phyloP scores from a whole-genome alignment of 2,329 filamentous ascomycete genomes.

The Mycosphaerella arachidis region DNA sequence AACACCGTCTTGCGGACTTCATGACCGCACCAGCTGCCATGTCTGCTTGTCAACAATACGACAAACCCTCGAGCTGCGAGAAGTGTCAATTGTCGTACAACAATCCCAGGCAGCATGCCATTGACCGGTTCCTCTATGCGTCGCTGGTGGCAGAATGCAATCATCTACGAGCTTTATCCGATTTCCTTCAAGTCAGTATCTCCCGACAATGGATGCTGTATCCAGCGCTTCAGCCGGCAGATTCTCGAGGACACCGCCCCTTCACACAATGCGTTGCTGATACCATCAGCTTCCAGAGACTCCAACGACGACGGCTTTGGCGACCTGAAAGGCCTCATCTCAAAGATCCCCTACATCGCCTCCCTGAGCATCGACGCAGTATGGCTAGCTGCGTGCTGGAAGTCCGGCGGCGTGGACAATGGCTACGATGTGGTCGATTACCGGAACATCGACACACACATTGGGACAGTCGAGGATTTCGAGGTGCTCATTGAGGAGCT shows the following conservation, averaged over 20 bases:
- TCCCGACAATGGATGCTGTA: too few species aligned
- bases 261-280: not conserved
- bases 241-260: not conserved
- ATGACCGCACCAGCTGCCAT: too few species aligned
- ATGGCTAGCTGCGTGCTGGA: constrained; percentile 60
- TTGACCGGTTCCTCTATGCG: not conserved
- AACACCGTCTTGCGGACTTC: too few species aligned
- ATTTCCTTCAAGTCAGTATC: constrained; percentile 35
- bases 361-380: constrained; percentile 59
- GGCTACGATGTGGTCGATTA: constrained; percentile 50
- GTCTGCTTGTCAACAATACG: too few species aligned
- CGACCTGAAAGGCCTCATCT: constrained; percentile 59
- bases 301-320: constrained; percentile 57
- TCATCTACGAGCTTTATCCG: constrained; percentile 44
- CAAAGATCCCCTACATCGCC: constrained; percentile 60
- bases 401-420: constrained; percentile 49
- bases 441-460: constrained; percentile 43
- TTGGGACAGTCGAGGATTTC: constrained; percentile 45
- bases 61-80: too few species aligned
- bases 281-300: constrained; percentile 28
- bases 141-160: constrained; percentile 42
- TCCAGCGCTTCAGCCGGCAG: too few species aligned
- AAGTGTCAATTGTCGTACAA: too few species aligned
- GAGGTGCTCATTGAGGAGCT: constrained; percentile 41
- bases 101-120: not conserved